phyloP scores from a whole-genome alignment of 495 filamentous ascomycete genomes.

The Talaromyces proteolyticus region DNA sequence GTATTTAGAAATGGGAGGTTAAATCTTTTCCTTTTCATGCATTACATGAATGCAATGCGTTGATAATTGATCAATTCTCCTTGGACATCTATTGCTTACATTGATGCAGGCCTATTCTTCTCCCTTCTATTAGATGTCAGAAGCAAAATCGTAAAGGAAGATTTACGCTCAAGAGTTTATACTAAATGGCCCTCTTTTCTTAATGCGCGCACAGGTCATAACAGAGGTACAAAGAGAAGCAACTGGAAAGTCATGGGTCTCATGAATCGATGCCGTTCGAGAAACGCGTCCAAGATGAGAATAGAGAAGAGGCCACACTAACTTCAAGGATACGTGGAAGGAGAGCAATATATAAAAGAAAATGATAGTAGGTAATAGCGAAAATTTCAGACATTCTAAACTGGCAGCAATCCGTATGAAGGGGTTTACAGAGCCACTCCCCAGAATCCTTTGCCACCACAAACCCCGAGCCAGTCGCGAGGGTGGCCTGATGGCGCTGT shows the following conservation, averaged over 20 bases:
- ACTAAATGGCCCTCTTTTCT: neutral
- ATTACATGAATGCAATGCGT: too few relatives aligned
- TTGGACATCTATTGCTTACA: too few relatives aligned
- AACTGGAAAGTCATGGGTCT: neutral
- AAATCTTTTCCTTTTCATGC: too few relatives aligned
- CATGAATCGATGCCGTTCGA: neutral
- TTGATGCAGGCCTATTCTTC: too few relatives aligned
- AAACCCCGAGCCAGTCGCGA: slow-evolving; percentile 91
- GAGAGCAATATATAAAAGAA: slow-evolving; percentile 6
- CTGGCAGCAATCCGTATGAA: neutral
- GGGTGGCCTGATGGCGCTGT: slow-evolving; percentile 56
- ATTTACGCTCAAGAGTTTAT: neutral
- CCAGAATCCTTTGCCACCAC: slow-evolving; percentile 87
- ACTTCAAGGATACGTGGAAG: slow-evolving; percentile 1
- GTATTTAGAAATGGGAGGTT: too few relatives aligned
- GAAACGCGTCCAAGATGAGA: slow-evolving; percentile 2
- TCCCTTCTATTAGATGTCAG: too few relatives aligned
- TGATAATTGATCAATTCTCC: too few relatives aligned
- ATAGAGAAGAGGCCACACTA: neutral
- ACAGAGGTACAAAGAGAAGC: neutral
- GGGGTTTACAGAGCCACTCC: slow-evolving; percentile 59
- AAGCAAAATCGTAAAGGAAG: too few relatives aligned
- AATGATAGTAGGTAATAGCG: slow-evolving; percentile 3
- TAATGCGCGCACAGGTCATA: too few relatives aligned
- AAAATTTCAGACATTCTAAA: neutral